Evolutionary conservation across 2,329 filamentous ascomycete genomes (phyloP).

Genomic region (Fonsecaea nubica): DNA sequence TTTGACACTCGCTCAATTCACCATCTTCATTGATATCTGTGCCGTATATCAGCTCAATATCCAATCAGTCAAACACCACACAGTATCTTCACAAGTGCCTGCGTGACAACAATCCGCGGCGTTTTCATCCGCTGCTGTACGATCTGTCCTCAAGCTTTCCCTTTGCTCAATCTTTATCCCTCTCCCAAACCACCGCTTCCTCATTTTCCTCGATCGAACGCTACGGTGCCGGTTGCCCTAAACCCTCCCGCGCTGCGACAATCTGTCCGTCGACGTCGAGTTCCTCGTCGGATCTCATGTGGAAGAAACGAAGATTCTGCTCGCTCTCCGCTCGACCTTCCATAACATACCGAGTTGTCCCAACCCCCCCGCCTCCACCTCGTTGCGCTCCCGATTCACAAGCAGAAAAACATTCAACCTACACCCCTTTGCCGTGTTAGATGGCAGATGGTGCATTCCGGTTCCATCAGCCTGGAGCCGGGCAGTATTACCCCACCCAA

Average conservation of each 20-base stretch:
- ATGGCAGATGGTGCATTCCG: constrained; percentile 63
- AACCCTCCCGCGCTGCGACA: constrained; percentile 19
- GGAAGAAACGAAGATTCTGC: constrained; percentile 57
- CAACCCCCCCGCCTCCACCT: constrained; percentile 25
- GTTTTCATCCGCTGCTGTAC: constrained; percentile 5
- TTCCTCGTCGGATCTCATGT: constrained; percentile 48
- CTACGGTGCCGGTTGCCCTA: constrained; percentile 21
- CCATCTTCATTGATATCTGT: constrained; percentile 38
- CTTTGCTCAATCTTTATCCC: constrained; percentile 14
- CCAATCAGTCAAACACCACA: constrained; percentile 23
- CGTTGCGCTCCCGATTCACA: constrained; percentile 9
- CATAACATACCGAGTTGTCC: constrained; percentile 22
- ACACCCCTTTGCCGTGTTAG: constrained; percentile 52
- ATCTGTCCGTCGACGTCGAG: constrained; percentile 20
- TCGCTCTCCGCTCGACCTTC: constrained; percentile 29
- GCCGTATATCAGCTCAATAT: constrained; percentile 32
- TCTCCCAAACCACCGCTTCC: constrained; percentile 5
- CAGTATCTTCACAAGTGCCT: constrained; percentile 13
- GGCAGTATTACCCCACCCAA: constrained; percentile 57
- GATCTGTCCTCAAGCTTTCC: constrained; percentile 17
- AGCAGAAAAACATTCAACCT: constrained; percentile 9
- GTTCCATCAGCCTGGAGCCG: constrained; percentile 61
- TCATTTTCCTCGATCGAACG: constrained; percentile 10
- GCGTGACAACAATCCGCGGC: constrained; percentile 14
- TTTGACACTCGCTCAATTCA: constrained; percentile 27